A percentile compares a stretch with the other conserved stretches of the same genome.
Evolutionary conservation across 345 rosid genomes (phyloP).

Genomic region (Populus pruinosa): DNA sequence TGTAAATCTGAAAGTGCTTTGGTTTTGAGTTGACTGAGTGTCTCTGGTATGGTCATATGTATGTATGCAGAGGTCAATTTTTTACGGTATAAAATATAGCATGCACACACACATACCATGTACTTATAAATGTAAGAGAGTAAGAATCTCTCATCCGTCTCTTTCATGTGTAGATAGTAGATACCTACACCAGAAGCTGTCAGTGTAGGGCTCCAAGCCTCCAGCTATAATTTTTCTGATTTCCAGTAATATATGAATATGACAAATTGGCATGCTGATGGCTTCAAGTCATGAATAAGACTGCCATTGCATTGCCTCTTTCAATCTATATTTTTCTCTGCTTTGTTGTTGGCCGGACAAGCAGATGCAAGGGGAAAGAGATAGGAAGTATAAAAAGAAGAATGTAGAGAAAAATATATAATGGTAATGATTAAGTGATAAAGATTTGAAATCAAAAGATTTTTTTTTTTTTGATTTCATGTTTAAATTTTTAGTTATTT

Average conservation of each 20-base stretch:
- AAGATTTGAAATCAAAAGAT: too few species aligned
- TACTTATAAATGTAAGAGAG: background rate
- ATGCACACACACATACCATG: too few species aligned
- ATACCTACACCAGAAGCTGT: background rate
- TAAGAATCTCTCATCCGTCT: background rate
- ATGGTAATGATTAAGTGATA: too few species aligned
- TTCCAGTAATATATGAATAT: background rate
- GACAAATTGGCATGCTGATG: conserved; percentile 9
- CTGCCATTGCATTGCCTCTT: background rate
- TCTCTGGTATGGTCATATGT: background rate
- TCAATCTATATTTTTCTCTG: background rate
- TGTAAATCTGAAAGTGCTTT: background rate
- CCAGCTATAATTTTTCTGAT: conserved; percentile 3
- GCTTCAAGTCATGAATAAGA: background rate
- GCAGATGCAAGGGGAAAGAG: background rate
- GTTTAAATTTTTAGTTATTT: too few species aligned
- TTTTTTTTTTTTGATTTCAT: too few species aligned
- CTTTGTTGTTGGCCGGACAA: background rate
- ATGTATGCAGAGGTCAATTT: background rate
- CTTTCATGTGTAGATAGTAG: background rate
- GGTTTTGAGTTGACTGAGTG: background rate
- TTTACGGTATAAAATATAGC: background rate
- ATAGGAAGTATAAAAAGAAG: background rate
- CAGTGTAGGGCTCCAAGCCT: background rate
- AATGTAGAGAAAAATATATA: too few species aligned